Percentiles rank a stretch among this genome's conserved stretches.
Conservation (phyloP, 345 rosid species). For the Moricandia arvensis region DNA sequence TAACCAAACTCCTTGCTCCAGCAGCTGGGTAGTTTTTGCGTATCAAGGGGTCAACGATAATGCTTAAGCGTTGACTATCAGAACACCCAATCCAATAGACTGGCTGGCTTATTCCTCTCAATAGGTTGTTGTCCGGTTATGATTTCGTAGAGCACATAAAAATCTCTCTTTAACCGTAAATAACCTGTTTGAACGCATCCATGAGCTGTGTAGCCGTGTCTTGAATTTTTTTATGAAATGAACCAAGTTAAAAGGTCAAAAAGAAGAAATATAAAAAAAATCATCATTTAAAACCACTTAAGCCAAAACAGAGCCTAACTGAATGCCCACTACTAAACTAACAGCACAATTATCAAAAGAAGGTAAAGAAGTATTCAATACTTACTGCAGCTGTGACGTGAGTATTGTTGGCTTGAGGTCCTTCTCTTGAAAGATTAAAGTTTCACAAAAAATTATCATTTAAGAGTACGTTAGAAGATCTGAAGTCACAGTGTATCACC, state of each 20-base stretch:
- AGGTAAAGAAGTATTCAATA: not conserved
- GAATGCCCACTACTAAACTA: not conserved
- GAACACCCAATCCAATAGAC: constrained; percentile 68
- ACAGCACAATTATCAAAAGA: not conserved
- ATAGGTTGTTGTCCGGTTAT: constrained; percentile 74
- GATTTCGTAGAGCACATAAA: constrained; percentile 76
- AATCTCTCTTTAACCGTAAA: constrained; percentile 68
- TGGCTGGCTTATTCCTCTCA: constrained; percentile 62
- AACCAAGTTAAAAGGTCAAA: not conserved
- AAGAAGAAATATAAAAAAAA: not conserved
- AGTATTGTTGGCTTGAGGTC: constrained; percentile 62
- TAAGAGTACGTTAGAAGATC: constrained; percentile 70
- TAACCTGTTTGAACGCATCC: constrained; percentile 81
- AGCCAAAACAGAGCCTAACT: not conserved
- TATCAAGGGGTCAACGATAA: constrained; percentile 66
- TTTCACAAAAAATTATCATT: constrained; percentile 76
- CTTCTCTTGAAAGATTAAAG: constrained; percentile 90
- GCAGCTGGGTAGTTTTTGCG: constrained; percentile 47
- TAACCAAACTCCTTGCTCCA: constrained; percentile 61
- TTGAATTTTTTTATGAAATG: constrained; percentile 60
- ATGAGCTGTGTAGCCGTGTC: constrained; percentile 86
- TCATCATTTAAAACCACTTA: no score
- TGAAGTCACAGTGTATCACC: constrained; percentile 84
- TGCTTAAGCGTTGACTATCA: constrained; percentile 57
- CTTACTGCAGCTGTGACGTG: constrained; percentile 94